These are phyloP conservation scores for Apiotrichum gracile DNA, from an alignment of 1,284 basidiomycete genomes.

Conservation along the genomic window DNA sequence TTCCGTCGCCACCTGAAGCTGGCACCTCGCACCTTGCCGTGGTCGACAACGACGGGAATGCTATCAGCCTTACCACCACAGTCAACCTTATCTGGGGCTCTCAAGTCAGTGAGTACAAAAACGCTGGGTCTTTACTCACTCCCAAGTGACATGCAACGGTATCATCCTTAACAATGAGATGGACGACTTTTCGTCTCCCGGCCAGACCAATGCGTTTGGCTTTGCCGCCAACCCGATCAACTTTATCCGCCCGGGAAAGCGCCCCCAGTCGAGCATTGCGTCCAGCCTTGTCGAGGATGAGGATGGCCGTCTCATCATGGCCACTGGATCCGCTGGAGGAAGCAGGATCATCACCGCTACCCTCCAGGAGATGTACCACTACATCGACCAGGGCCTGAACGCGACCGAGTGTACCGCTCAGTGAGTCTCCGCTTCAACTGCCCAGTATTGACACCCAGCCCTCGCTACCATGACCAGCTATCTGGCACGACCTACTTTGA, in stretches of 20 bases:
- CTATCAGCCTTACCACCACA: conserved; percentile 48
- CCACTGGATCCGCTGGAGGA: conserved; percentile 47
- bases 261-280: conserved; percentile 45
- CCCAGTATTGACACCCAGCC: conserved; percentile 12
- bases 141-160: conserved; percentile 16
- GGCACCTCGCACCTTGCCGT: conserved; percentile 48
- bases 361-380: conserved; percentile 39
- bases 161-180: conserved; percentile 42
- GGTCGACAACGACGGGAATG: conserved; percentile 43
- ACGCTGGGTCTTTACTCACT: neutral
- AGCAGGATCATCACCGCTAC: conserved; percentile 49
- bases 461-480: conserved; percentile 50
- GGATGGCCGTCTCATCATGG: conserved; percentile 41
- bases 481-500: conserved; percentile 40
- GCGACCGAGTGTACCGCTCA: conserved; percentile 25
- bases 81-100: conserved; percentile 47
- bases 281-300: conserved; percentile 44
- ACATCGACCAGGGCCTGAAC: conserved; percentile 31
- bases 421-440: conserved; percentile 1
- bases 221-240: conserved; percentile 42
- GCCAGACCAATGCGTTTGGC: conserved; percentile 45
- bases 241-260: conserved; percentile 44
- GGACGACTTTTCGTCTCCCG: conserved; percentile 46
- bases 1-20: conserved; percentile 28
- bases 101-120: conserved; percentile 22